Base-by-base conservation (phyloP, 345 rosid genomes). In the Rhodomyrtus tomentosa region DNA sequence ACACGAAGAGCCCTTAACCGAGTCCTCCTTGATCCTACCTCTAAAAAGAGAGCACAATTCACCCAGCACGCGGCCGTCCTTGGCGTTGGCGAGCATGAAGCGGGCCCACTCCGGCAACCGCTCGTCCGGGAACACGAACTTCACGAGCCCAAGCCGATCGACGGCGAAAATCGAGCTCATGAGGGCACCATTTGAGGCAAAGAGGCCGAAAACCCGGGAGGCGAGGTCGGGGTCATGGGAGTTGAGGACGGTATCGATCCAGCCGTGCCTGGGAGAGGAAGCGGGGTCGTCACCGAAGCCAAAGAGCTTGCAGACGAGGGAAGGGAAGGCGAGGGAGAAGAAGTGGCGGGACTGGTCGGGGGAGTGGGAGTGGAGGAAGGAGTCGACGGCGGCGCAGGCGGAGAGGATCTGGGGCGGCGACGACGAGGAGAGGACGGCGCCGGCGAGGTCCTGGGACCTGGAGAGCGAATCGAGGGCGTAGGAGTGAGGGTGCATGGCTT, bases 281-380 rank as follows among this genome's bases (percentile, higher is more conserved):
- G 90, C 1, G 84, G 93, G 40, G 79, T 89, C 89, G 74, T 92
- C 94, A 81, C 90, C 92, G 92, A 96, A 96, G 81, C 98, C 98
- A 84, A 92, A 96, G 80, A 95, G 92, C 89, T 94, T 94, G 82
- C 93, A 92, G 89, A 96, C 93, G 87, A 96, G 89, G 55, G 90
- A 74, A 11, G 99, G 98, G 87, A 96, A 96, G 82, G 99, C 85
- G 84, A 93, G 56, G 86, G 96, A 96, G 92, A 93, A 96, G 95
- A 96, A 96, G 88, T 94, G 96, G 82, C 99, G 99, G 83, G 90
- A 93, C 25, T 96, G 98, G 85, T 96, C 98, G 51, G 98, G 93
- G 16, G 95, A 84, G 84, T 90, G 93, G 7, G 94, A 91, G 85
- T 84, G 95, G 7, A 94, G 88, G 89, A 93, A 95, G 84, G 94